Evolutionary conservation across 2,329 filamentous ascomycete species (phyloP).

Genomic region (Clarireedia hainanense): DNA sequence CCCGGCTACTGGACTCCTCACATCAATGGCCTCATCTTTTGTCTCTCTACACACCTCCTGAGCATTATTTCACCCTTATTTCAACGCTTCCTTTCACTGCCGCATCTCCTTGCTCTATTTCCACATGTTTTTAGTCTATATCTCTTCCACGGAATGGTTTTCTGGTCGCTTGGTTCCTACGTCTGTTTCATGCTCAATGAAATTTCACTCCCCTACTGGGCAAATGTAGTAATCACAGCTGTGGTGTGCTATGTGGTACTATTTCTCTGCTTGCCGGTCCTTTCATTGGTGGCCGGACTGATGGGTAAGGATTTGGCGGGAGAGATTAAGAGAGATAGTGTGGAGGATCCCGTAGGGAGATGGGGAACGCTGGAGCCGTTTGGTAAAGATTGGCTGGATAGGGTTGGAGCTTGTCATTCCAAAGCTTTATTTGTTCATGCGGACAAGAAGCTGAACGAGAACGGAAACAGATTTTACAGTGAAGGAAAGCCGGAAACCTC

Average conservation of each 20-base stretch:
- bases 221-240: background rate
- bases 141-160: conserved; percentile 36
- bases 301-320: conserved; percentile 15
- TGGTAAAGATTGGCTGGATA: conserved; percentile 8
- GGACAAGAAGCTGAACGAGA: background rate
- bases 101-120: conserved; percentile 35
- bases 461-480: background rate
- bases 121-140: conserved; percentile 43
- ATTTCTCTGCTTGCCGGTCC: conserved; percentile 13
- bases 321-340: conserved; percentile 12
- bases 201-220: conserved; percentile 23
- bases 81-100: conserved; percentile 35
- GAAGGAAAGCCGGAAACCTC: too few species aligned
- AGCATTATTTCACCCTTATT: conserved; percentile 31
- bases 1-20: conserved; percentile 34
- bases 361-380: conserved; percentile 13
- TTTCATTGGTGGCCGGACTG: conserved; percentile 21
- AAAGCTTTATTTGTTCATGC: background rate
- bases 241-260: conserved; percentile 1
- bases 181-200: conserved; percentile 16
- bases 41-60: conserved; percentile 28
- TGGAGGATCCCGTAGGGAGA: conserved; percentile 8
- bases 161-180: conserved; percentile 27
- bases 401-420: background rate
- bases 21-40: conserved; percentile 36